phyloP scores from a whole-genome alignment of 2,329 filamentous ascomycete genomes.

The Neurospora sp. region DNA sequence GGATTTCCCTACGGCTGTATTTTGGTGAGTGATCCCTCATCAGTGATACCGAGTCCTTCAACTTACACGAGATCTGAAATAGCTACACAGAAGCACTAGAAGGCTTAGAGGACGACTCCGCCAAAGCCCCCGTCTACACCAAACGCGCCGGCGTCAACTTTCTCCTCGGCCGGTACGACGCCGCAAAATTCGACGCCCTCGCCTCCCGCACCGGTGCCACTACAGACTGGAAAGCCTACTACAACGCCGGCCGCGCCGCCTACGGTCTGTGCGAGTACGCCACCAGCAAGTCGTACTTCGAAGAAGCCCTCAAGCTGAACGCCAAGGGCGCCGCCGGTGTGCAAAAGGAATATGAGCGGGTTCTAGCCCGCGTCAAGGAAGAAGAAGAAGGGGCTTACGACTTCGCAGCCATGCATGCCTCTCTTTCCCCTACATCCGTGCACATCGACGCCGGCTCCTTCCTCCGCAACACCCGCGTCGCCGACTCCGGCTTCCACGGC shows the following conservation, averaged over 20 bases:
- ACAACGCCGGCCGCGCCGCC: slow-evolving; percentile 24
- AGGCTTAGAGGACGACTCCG: slow-evolving; percentile 9
- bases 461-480: slow-evolving; percentile 23
- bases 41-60: neutral
- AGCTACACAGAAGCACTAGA: slow-evolving; percentile 27
- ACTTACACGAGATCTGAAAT: neutral
- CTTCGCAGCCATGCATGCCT: slow-evolving; percentile 19
- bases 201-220: slow-evolving; percentile 16
- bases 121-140: slow-evolving; percentile 15
- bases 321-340: slow-evolving; percentile 10
- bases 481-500: slow-evolving; percentile 25
- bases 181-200: slow-evolving; percentile 24
- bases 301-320: slow-evolving; percentile 18
- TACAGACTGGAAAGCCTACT: slow-evolving; percentile 25
- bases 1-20: slow-evolving; percentile 23
- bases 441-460: slow-evolving; percentile 27
- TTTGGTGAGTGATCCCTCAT: slow-evolving; percentile 19
- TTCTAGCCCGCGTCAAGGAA: slow-evolving; percentile 18
- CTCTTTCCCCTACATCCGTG: slow-evolving; percentile 10
- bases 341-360: slow-evolving; percentile 17
- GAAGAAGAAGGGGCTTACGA: slow-evolving; percentile 18
- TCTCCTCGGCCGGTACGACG: slow-evolving; percentile 24
- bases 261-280: slow-evolving; percentile 26
- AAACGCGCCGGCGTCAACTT: slow-evolving; percentile 26
- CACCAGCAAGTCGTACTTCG: slow-evolving; percentile 16